A percentile compares a stretch with the other conserved stretches of the same genome.
These are phyloP conservation scores for Euryodendron excelsum DNA, from an alignment of 148 eudicot species.

Conservation along the genomic window DNA sequence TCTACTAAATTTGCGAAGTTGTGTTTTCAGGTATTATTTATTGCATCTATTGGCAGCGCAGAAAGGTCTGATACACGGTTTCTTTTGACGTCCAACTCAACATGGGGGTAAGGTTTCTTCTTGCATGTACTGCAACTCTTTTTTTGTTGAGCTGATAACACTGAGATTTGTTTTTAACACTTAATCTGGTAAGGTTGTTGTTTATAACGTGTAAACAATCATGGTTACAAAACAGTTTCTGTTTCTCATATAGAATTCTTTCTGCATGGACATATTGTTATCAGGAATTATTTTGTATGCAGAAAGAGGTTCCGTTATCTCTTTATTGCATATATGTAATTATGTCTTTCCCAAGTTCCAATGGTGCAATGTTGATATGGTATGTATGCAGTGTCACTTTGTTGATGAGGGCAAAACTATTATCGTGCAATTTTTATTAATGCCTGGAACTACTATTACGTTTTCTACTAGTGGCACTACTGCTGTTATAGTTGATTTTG, in stretches of 20 bases:
- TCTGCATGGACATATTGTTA: too few species aligned
- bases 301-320: neutral
- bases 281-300: too few species aligned
- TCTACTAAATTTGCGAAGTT: neutral
- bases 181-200: neutral
- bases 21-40: conserved; percentile 45
- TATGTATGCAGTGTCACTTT: neutral
- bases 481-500: neutral
- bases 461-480: neutral
- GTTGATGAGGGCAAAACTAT: neutral
- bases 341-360: neutral
- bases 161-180: too few species aligned
- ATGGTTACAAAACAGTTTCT: neutral
- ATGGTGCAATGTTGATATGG: too few species aligned
- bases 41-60: conserved; percentile 28
- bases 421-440: neutral
- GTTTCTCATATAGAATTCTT: too few species aligned
- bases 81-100: conserved; percentile 51
- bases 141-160: too few species aligned
- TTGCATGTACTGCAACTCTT: too few species aligned
- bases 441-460: too few species aligned
- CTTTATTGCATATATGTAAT: neutral
- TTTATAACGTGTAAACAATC: neutral
- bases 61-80: conserved; percentile 40
- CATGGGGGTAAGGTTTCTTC: conserved; percentile 60